Evolutionary conservation across 768 basidiomycete species (phyloP).

Genomic region (Boletus rex-veris): DNA sequence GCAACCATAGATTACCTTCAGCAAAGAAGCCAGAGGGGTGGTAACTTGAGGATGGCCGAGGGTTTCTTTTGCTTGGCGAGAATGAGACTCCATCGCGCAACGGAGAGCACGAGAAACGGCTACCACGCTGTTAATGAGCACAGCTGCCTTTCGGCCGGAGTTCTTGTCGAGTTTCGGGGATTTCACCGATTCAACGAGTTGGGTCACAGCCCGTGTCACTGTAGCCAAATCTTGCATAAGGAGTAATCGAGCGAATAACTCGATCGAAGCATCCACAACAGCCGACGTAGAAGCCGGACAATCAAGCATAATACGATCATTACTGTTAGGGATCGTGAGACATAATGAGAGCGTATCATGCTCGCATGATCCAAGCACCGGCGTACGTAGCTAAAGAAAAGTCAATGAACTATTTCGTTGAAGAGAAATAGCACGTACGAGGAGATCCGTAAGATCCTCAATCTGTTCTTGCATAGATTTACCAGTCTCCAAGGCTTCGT

Average conservation of each 20-base stretch:
- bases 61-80: conserved; percentile 60
- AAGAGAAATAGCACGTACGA: conserved; percentile 47
- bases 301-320: conserved; percentile 48
- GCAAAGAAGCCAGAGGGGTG: conserved; percentile 57
- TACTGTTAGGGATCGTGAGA: conserved; percentile 42
- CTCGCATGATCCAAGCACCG: conserved; percentile 80
- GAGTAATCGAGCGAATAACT: conserved; percentile 76
- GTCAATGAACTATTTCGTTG: not conserved
- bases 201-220: conserved; percentile 50
- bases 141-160: conserved; percentile 79
- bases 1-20: conserved; percentile 58
- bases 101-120: conserved; percentile 72
- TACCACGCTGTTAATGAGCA: conserved; percentile 73
- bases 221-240: conserved; percentile 69
- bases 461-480: conserved; percentile 73
- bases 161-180: conserved; percentile 86
- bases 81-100: conserved; percentile 46
- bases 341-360: conserved; percentile 79
- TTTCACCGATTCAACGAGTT: conserved; percentile 60
- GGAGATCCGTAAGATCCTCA: conserved; percentile 71
- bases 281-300: conserved; percentile 76
- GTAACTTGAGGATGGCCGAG: conserved; percentile 67
- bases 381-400: conserved; percentile 45
- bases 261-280: conserved; percentile 86
- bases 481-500: conserved; percentile 34